Evolutionary conservation across 2,329 filamentous ascomycete species (phyloP).

Genomic region (Trichoderma sp.): DNA sequence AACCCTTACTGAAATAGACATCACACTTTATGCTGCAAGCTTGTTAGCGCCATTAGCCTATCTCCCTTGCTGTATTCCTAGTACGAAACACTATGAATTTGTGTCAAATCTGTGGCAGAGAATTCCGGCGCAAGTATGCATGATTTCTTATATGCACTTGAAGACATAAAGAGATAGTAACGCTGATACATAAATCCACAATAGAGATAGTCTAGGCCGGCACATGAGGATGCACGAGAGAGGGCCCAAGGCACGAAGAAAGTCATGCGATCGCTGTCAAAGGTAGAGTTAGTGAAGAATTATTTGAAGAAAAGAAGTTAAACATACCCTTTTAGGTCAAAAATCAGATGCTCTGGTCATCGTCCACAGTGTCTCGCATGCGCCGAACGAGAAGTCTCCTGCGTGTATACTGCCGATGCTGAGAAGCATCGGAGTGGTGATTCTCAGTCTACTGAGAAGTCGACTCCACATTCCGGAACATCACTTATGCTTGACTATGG

Average conservation of each 20-base stretch:
- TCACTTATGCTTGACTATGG: background rate
- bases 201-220: background rate
- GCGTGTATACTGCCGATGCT: background rate
- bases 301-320: background rate
- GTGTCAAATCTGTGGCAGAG: background rate
- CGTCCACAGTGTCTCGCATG: background rate
- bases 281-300: background rate
- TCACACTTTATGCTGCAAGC: background rate
- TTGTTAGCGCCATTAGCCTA: background rate
- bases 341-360: background rate
- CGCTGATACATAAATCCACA: background rate
- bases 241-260: background rate
- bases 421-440: background rate
- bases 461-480: background rate
- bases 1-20: background rate
- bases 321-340: background rate
- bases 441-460: background rate
- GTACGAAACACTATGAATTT: background rate
- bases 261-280: background rate
- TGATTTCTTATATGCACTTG: too few species aligned
- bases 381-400: background rate
- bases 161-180: too few species aligned
- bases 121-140: background rate
- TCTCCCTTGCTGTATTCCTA: background rate
- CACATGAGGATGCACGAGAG: background rate